These are phyloP conservation scores for Phyllosticta paracitricarpa DNA, from an alignment of 2,329 filamentous ascomycete species.

Conservation along the genomic window DNA sequence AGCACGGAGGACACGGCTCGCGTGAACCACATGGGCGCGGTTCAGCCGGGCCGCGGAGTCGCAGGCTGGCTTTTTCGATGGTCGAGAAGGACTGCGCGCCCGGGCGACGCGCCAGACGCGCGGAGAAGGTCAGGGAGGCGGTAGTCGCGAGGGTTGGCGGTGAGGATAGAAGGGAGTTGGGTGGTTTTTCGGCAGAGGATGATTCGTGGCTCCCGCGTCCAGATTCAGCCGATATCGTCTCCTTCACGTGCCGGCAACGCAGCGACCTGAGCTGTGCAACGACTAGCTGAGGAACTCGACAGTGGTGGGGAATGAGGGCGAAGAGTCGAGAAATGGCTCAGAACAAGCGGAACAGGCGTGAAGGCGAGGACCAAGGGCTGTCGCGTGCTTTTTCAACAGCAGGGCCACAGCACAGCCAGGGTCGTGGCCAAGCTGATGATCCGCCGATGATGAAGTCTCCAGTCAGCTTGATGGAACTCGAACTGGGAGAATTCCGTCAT, in stretches of 20 bases:
- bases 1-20: conserved; percentile 67
- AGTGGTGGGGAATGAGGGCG: background rate
- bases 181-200: conserved; percentile 4
- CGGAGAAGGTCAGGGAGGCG: background rate
- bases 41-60: background rate
- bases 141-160: background rate
- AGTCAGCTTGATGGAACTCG: no score
- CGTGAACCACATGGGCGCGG: conserved; percentile 70
- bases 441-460: background rate
- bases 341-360: conserved; percentile 5
- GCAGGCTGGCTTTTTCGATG: background rate
- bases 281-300: background rate
- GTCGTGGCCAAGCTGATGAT: background rate
- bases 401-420: background rate
- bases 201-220: conserved; percentile 9
- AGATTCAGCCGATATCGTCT: background rate
- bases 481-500: no score
- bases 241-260: conserved; percentile 6
- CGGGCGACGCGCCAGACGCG: conserved; percentile 6
- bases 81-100: conserved; percentile 2
- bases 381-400: conserved; percentile 9
- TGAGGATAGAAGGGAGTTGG: background rate
- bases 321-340: conserved; percentile 7
- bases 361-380: conserved; percentile 5
- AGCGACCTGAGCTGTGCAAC: background rate